These are phyloP conservation scores for Pisolithus thermaeus DNA, from an alignment of 1,284 basidiomycete species.

Conservation along the genomic window DNA sequence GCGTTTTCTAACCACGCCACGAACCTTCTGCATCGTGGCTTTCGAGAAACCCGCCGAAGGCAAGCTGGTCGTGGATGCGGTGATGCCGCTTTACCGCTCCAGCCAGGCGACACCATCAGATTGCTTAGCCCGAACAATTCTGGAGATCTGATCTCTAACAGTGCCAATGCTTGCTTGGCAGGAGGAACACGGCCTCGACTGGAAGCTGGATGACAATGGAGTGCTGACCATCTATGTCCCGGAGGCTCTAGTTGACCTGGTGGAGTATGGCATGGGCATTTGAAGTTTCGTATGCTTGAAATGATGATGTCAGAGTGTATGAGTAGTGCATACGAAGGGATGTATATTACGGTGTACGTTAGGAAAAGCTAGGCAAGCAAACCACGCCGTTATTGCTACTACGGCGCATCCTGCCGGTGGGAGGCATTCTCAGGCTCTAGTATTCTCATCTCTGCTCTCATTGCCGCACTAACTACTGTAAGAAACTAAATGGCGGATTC, in stretches of 20 bases:
- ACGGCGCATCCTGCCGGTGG: too few species aligned
- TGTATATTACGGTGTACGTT: too few species aligned
- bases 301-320: neutral
- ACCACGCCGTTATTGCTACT: too few species aligned
- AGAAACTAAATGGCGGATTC: too few species aligned
- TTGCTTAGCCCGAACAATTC: slow-evolving; percentile 32
- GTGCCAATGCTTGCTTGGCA: neutral
- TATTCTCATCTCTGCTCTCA: too few species aligned
- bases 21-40: slow-evolving; percentile 47
- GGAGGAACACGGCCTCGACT: slow-evolving; percentile 9
- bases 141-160: neutral
- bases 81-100: slow-evolving; percentile 34
- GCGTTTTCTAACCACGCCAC: slow-evolving; percentile 45
- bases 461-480: too few species aligned
- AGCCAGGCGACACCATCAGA: slow-evolving; percentile 37
- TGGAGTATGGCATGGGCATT: slow-evolving; percentile 44
- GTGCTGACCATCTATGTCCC: slow-evolving; percentile 30
- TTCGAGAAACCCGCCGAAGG: slow-evolving; percentile 34
- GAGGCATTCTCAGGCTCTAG: too few species aligned
- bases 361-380: too few species aligned
- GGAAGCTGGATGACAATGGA: slow-evolving; percentile 20
- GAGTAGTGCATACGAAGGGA: too few species aligned
- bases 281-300: slow-evolving; percentile 28
- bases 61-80: slow-evolving; percentile 33
- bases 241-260: slow-evolving; percentile 22